Conservation (phyloP, 1,139 yeast species). For the Pichia sp. region DNA sequence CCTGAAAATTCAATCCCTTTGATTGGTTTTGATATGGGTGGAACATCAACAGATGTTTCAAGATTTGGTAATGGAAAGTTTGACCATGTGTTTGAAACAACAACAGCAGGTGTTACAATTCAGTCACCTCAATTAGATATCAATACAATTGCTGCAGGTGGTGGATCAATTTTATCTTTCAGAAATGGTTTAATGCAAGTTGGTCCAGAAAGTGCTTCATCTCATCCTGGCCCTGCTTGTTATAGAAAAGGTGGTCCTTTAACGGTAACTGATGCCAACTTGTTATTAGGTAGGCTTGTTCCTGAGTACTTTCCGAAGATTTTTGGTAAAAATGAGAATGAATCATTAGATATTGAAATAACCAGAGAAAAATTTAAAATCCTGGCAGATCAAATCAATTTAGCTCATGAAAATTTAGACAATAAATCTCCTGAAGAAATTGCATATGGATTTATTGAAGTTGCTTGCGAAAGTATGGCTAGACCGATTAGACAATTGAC, state of each 20-base stretch:
- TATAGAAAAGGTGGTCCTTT: conserved; percentile 54
- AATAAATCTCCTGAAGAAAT: conserved; percentile 39
- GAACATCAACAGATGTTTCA: conserved; percentile 56
- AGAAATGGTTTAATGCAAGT: conserved; percentile 51
- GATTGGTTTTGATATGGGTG: conserved; percentile 59
- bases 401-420: conserved; percentile 25
- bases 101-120: conserved; percentile 50
- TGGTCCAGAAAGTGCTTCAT: conserved; percentile 55
- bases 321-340: conserved; percentile 52
- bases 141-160: conserved; percentile 58
- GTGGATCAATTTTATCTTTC: conserved; percentile 48
- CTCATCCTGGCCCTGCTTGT: conserved; percentile 61
- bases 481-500: conserved; percentile 51
- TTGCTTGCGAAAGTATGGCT: conserved; percentile 52
- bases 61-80: conserved; percentile 40
- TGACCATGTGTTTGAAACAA: conserved; percentile 51
- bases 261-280: conserved; percentile 54
- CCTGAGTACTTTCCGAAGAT: conserved; percentile 53
- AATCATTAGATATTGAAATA: conserved; percentile 40
- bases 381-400: conserved; percentile 39
- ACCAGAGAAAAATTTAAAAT: conserved; percentile 35
- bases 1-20: conserved; percentile 37
- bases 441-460: conserved; percentile 47
- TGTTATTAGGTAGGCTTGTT: conserved; percentile 45
- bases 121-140: conserved; percentile 55